Percentiles rank a stretch among this genome's conserved stretches.
phyloP scores from a whole-genome alignment of 495 filamentous ascomycete species.

The Amorphotheca resinae region DNA sequence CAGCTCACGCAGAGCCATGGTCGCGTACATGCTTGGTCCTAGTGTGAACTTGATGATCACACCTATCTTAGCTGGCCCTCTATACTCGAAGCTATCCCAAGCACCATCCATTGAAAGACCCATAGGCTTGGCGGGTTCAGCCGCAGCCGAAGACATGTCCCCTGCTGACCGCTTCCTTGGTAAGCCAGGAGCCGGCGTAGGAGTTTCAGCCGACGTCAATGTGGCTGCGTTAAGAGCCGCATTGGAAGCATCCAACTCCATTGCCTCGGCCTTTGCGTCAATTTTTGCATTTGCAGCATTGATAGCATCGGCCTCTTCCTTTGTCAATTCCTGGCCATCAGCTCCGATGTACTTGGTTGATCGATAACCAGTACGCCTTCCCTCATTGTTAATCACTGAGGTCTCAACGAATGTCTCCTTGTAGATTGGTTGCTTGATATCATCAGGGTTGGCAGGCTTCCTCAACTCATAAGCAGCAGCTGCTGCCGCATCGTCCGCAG shows the following conservation, averaged over 20 bases:
- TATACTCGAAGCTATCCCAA: not conserved
- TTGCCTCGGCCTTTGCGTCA: not conserved
- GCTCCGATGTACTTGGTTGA: not conserved
- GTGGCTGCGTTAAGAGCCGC: not conserved
- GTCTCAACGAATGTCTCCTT: conserved; percentile 18
- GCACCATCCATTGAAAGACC: not conserved
- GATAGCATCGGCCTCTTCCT: not conserved
- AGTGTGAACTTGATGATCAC: conserved; percentile 79
- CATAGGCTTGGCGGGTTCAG: not conserved
- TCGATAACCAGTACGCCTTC: conserved; percentile 6
- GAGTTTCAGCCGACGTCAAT: not conserved
- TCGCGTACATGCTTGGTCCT: conserved; percentile 81
- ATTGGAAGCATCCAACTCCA: not conserved
- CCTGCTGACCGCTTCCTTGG: no score
- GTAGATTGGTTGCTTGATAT: conserved; percentile 6
- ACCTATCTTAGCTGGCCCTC: conserved; percentile 46
- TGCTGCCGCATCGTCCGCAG: conserved; percentile 7
- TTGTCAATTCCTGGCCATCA: not conserved
- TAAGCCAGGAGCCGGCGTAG: no score
- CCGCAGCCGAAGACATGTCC: no score
- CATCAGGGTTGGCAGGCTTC: conserved; percentile 3
- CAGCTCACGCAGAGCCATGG: conserved; percentile 83
- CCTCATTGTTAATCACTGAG: conserved; percentile 4
- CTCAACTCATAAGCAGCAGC: conserved; percentile 6
- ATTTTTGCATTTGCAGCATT: not conserved